Base-by-base conservation (phyloP, 2,329 filamentous ascomycete species). In the Diaporthe caulivora region DNA sequence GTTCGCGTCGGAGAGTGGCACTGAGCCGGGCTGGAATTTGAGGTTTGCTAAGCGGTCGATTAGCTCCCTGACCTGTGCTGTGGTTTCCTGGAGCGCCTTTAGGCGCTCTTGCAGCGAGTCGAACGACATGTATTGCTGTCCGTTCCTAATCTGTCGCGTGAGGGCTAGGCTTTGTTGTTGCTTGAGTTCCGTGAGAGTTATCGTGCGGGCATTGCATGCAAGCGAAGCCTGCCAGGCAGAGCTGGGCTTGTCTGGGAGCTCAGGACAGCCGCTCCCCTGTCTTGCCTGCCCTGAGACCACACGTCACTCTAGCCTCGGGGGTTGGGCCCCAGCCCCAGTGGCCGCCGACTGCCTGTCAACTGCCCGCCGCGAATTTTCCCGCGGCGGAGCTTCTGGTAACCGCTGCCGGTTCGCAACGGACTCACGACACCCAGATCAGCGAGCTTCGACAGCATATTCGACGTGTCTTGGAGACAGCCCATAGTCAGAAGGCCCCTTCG, bases 91-190 rank as follows among this genome's bases (percentile, higher is more conserved):
- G 73, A 89, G 84, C 75, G 86, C 87, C 79, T 81, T 80, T 37
- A 92, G 85, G 81, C 90, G 86, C 86, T 91, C 84, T 83, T 93
- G 86, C 81, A 94, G 78, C 77, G 88, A 81, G 84, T 91, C 84
- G 84, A 92, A 82, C 80, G 92, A 86, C 86, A 89, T 89, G 29
- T 75, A 9, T 26, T 18, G 17, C 8, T 26, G n/a, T 51, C 21
- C 17, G 8, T 31, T 29, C 44, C 21, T 24, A 4, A 17, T 68
- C 15, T 29, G 64, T 68, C 65, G 65, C n/a, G 24, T 11, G 9
- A 44, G 31, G 9, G 3, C 24, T 40, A 44, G 8, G 34, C 13
- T 40, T n/a, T 21, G 55, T 26, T 24, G 34, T 34, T 15, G 34
- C 13, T 24, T 9, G n/a, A 9, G 37, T 40, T 47, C 2, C 24